Evolutionary conservation across 345 rosid species (phyloP).

Genomic region (Passiflora organensis): DNA sequence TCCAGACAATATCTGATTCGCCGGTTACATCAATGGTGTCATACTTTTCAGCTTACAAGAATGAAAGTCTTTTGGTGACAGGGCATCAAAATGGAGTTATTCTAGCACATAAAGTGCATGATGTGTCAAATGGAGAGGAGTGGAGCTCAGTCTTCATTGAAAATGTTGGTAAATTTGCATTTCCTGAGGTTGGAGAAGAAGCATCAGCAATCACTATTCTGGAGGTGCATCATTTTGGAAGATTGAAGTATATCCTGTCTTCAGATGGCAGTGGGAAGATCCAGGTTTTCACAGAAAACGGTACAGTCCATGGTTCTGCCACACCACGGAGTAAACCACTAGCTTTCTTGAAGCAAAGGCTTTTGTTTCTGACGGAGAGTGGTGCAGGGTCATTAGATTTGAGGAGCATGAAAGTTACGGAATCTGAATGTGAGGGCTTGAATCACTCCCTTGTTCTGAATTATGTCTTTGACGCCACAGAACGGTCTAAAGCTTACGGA

Average conservation of each 20-base stretch:
- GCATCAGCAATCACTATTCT: constrained; percentile 47
- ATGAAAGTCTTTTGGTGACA: constrained; percentile 69
- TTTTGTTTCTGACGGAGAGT: constrained; percentile 77
- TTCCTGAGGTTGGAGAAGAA: constrained; percentile 28
- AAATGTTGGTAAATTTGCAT: constrained; percentile 41
- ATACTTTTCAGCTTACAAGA: constrained; percentile 59
- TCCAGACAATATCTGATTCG: constrained; percentile 41
- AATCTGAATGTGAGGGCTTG: constrained; percentile 81
- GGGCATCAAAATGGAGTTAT: constrained; percentile 71
- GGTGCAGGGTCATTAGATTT: constrained; percentile 95
- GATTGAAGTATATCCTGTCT: constrained; percentile 62
- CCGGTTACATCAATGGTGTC: constrained; percentile 76
- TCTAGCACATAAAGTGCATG: constrained; percentile 61
- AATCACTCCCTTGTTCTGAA: constrained; percentile 56
- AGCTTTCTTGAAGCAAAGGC: constrained; percentile 83
- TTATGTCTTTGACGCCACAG: constrained; percentile 69
- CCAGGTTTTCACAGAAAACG: constrained; percentile 59
- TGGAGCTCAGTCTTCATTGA: constrained; percentile 52
- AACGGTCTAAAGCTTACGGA: constrained; percentile 95
- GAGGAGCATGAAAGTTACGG: constrained; percentile 80
- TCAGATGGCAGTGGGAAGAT: constrained; percentile 59
- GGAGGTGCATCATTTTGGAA: constrained; percentile 91
- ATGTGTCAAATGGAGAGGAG: constrained; percentile 59
- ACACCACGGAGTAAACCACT: constrained; percentile 59
- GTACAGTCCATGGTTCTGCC: constrained; percentile 67